Conservation (phyloP, 2,329 filamentous ascomycete species). For the Diaporthe australafricana region DNA sequence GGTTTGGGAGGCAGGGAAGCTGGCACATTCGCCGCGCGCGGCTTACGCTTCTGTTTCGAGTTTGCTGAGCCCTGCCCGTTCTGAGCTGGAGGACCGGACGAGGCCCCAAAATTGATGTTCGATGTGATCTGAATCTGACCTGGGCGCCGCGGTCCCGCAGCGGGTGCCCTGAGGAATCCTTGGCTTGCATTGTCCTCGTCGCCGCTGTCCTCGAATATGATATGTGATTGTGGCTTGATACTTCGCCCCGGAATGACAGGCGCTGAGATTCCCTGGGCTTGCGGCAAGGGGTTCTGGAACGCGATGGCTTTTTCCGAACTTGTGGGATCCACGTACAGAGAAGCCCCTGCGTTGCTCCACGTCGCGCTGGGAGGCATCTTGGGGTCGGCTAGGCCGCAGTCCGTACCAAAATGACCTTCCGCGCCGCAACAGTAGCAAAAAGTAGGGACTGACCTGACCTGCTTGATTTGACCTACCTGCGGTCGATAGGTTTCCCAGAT, state of each 20-base stretch:
- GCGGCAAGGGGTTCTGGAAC: conserved; percentile 39
- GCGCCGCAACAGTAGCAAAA: conserved; percentile 69
- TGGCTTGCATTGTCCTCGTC: conserved; percentile 56
- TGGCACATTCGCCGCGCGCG: background rate
- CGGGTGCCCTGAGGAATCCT: conserved; percentile 47
- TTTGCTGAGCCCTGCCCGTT: conserved; percentile 21
- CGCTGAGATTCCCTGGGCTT: conserved; percentile 25
- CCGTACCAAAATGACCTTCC: conserved; percentile 66
- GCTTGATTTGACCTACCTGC: conserved; percentile 53
- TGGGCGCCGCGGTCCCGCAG: conserved; percentile 2
- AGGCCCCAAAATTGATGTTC: conserved; percentile 34
- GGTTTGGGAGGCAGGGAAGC: conserved; percentile 30
- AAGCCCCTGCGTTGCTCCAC: conserved; percentile 63
- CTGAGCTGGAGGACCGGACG: background rate
- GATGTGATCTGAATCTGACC: conserved; percentile 37
- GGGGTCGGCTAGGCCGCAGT: conserved; percentile 56
- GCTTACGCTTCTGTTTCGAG: conserved; percentile 21
- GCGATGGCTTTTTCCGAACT: conserved; percentile 54
- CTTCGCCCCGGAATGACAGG: conserved; percentile 44
- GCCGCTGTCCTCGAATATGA: conserved; percentile 60
- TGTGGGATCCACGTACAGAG: conserved; percentile 60
- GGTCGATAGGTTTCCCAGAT: conserved; percentile 70
- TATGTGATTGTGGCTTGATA: conserved; percentile 49
- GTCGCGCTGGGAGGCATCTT: conserved; percentile 49
- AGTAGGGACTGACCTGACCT: conserved; percentile 60